Base-by-base conservation (phyloP, 192 early-diverging fungal genomes). In the Geranomyces variabilis region DNA sequence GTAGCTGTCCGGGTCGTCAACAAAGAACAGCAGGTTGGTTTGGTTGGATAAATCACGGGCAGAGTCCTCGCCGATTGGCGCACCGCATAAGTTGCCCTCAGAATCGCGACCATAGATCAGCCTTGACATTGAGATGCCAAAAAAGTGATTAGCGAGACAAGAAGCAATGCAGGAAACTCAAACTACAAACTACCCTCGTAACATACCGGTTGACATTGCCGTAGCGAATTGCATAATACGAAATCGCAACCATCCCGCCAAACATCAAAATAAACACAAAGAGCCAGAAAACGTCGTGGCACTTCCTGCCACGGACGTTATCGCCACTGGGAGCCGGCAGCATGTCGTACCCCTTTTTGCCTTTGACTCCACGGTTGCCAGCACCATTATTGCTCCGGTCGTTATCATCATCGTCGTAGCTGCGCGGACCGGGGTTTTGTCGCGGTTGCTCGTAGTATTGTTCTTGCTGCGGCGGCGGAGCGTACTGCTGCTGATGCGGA, bases 41-140 rank as follows among this genome's bases (percentile, higher is more conserved):
- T 48, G 29, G 14, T 15, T 36, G 26, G 19, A 17, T 1, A 78
- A 43, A 47, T 78, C 72, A 28, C 77, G 66, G 5, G 74, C 43
- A 7, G 73, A 76, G 33, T 78, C 73, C 6, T 17, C 21, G 13
- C 71, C 62, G 10, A 36, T 49, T 55, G n/a, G 22, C 9, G 51
- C 22, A n/a, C 77, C 77, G 65, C 77, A 78, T 33, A 78, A 48
- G 48, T 78, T 78, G 9, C 77, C 77, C 36, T 74, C 77, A 5
- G 77, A 73, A 53, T 78, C 77, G 30, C 71, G 77, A 17, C 61
- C 65, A 41, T 74, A 68, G 22, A 74, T 28, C 26, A 74, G 67
- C 9, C 70, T 73, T 69, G 2, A 41, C 36, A 41, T 10, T 10
- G 36, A n/a, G n/a, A n/a, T n/a, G n/a, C n/a, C n/a, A n/a, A n/a